Evolutionary conservation across 2,329 filamentous ascomycete species (phyloP), one percentile per base, ranked within the genome.

Genomic region (Monosporascus sp.): DNA sequence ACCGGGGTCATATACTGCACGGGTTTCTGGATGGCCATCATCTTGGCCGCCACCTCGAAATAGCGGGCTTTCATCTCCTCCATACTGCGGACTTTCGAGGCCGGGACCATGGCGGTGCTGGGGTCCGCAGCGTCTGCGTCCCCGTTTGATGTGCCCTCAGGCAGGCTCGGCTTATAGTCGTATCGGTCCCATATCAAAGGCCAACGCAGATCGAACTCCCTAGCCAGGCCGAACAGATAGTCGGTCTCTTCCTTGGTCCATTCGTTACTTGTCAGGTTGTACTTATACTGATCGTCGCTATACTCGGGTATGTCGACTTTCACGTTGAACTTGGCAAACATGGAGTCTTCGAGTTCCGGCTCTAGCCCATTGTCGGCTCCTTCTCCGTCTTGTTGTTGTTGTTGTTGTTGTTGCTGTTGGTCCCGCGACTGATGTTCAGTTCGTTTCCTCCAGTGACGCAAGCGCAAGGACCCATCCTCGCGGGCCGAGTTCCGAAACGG

Each of bases 201-300:
- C 91, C 94, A 99, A 60, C 94, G 86, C 55, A 96, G 79, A 65
- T 96, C 90, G 66, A 86, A 96, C 47, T 92, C 87, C 53, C 80
- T 80, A 15, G 84, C 89, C 37, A 93, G 69, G 3, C 82, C 76
- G 67, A 97, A 81, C 57, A 99, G 73, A 66, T 97, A 97, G 67
- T 97, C 91, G 8, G 94, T 99, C 72, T 99, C 94, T 63, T 94
- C 87, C 65, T 88, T 90, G 15, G 88, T 87, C 94, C 94, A 99
- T 62, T 93, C 86, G 15, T 83, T 76, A 65, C 79, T 87, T 62
- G 85, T 80, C 49, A 99, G 72, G 57, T 88, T 83, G 53, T 83
- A 78, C 55, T 86, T 81, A 72, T 99, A 99, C 68, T 96, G 87
- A 57, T 92, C 89, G 58, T 95, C 88, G 56, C 83, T 90, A 71